Conservation (phyloP, 495 filamentous ascomycete species). For the Glarea lozoyensis region DNA sequence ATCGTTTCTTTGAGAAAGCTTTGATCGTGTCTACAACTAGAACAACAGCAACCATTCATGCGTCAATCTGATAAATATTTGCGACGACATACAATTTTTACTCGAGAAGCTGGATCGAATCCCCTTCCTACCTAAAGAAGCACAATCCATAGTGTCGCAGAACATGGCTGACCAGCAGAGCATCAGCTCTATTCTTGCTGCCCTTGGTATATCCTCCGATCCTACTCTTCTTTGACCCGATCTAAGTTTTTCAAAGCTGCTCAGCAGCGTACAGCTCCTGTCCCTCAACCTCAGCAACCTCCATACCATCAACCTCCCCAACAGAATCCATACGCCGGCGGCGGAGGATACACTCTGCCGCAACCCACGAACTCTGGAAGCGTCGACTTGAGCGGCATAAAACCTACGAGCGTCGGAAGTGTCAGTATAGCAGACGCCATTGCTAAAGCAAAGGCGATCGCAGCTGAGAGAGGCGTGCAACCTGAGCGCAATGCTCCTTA, state of each 20-base stretch:
- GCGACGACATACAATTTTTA: neutral
- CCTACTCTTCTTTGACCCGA: neutral
- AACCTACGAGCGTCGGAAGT: slow-evolving; percentile 62
- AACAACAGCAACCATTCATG: too few species aligned
- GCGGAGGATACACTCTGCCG: slow-evolving; percentile 44
- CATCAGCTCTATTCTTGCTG: slow-evolving; percentile 44
- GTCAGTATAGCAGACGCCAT: slow-evolving; percentile 67
- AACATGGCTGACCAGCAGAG: slow-evolving; percentile 36
- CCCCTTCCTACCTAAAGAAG: neutral
- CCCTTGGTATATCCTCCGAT: slow-evolving; percentile 33
- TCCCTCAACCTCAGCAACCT: slow-evolving; percentile 33
- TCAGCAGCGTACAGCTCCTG: slow-evolving; percentile 33
- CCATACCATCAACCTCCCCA: slow-evolving; percentile 27
- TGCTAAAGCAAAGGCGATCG: slow-evolving; percentile 61
- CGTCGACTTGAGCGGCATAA: slow-evolving; percentile 66
- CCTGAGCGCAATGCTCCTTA: slow-evolving; percentile 39
- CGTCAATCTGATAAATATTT: too few species aligned
- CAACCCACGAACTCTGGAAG: slow-evolving; percentile 60
- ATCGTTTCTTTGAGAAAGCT: neutral
- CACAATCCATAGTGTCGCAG: neutral
- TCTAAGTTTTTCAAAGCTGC: slow-evolving; percentile 26
- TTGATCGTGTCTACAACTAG: neutral
- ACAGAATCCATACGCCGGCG: slow-evolving; percentile 29
- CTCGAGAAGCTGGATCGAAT: neutral
- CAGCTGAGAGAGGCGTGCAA: slow-evolving; percentile 58